Evolutionary conservation across 2,329 filamentous ascomycete species (phyloP), one percentile per base, ranked within the genome.

Genomic region (Ophiocordyceps australis): DNA sequence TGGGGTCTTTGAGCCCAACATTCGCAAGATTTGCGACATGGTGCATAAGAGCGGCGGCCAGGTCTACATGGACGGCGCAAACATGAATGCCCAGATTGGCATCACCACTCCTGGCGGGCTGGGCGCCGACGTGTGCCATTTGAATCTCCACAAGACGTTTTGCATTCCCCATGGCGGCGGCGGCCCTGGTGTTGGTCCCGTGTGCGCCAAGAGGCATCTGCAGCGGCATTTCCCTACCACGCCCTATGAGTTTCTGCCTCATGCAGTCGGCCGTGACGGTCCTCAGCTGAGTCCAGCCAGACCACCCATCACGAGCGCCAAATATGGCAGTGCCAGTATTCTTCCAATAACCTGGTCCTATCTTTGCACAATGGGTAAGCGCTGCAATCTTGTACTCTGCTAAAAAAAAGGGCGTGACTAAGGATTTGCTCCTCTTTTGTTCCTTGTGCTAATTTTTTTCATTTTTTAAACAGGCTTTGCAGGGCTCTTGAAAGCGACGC

Each of bases 141-240:
- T 95, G 32, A 95, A 95, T 54, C 65, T 95, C 22, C 86, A 95
- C 69, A 95, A 95, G 67, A 95, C 86, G 4, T 95, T 95, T 62
- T 95, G 86, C 49, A 95, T 95, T 42, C 86, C 86, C 24, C 86
- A 95, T 52, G 86, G 86, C 28, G 86, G 86, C 35, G 86, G 86
- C 36, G 86, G 86, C 11, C 86, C 86, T 8, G 86, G 86, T 41
- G 81, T 94, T 20, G 86, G 86, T 3, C 86, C 86, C 27, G 92
- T 95, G 37, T 85, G 83, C 45, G 86, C 93, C 28, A 89, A 85
- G 47, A 56, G 71, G 32, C 80, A 91, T 42, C 70, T 95, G 25
- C 55, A 65, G 6, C 69, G 71, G 5, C 83, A 74, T 60, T 63
- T 94, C 19, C 41, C 45, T 18, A 38, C 46, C 24, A 39, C 42